Evolutionary conservation across 2,329 filamentous ascomycete species (phyloP).

Genomic region (Cladophialophora bantiana): DNA sequence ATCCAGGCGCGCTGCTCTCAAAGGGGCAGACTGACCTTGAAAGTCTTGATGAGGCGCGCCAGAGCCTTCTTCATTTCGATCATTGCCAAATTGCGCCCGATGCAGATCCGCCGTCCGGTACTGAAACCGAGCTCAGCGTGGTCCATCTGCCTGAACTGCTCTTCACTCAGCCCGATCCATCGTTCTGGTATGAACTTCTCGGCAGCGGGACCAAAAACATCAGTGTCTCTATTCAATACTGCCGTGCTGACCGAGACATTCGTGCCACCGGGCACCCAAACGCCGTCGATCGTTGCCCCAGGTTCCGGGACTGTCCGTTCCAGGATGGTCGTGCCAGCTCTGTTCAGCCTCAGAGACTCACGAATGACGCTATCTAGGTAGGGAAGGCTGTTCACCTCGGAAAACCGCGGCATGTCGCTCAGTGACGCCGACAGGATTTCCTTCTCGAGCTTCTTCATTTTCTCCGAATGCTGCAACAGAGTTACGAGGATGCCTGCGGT

Average conservation of each 20-base stretch:
- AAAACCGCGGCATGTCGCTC: constrained; percentile 14
- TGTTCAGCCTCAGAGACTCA: constrained; percentile 25
- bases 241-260: constrained; percentile 42
- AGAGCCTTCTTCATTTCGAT: constrained; percentile 32
- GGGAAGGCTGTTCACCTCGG: constrained; percentile 67
- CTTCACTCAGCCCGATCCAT: constrained; percentile 50
- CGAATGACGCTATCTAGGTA: constrained; percentile 32
- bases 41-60: constrained; percentile 23
- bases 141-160: constrained; percentile 44
- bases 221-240: constrained; percentile 50
- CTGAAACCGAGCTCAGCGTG: constrained; percentile 24
- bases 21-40: constrained; percentile 25
- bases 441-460: constrained; percentile 20
- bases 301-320: constrained; percentile 38
- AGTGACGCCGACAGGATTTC: constrained; percentile 27
- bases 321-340: constrained; percentile 29
- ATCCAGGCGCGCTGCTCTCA: background rate
- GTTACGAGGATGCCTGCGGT: constrained; percentile 40
- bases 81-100: constrained; percentile 31
- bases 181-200: constrained; percentile 53
- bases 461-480: constrained; percentile 55
- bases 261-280: constrained; percentile 28
- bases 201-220: constrained; percentile 49
- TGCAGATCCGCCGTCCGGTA: constrained; percentile 25
- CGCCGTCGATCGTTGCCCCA: constrained; percentile 30